phyloP scores from a whole-genome alignment of 2,329 filamentous ascomycete species.

The Beauveria brongniartii region DNA sequence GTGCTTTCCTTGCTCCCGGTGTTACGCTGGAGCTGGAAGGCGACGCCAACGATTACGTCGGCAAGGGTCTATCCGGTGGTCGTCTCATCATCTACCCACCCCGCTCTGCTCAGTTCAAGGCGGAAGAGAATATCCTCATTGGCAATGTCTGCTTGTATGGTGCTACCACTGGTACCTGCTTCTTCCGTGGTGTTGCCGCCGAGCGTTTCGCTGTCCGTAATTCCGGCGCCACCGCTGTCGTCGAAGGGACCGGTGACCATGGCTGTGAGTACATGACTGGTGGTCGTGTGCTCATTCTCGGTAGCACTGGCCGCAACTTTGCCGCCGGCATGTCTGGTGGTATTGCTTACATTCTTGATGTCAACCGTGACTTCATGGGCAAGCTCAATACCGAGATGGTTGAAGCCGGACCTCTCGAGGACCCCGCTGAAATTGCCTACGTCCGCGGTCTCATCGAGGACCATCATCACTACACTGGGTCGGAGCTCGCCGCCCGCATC shows the following conservation, averaged over 20 bases:
- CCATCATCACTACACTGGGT: constrained; percentile 96
- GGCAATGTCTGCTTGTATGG: constrained; percentile 95
- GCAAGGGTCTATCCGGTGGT: constrained; percentile 90
- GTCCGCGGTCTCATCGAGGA: constrained; percentile 89
- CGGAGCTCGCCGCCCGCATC: constrained; percentile 85
- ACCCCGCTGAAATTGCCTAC: constrained; percentile 82
- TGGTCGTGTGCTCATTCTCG: constrained; percentile 79
- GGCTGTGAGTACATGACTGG: constrained; percentile 99
- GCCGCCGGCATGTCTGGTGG: constrained; percentile 97
- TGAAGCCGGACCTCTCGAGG: constrained; percentile 74
- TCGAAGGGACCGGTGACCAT: constrained; percentile 93
- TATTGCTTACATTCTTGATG: constrained; percentile 90
- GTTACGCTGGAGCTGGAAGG: constrained; percentile 92
- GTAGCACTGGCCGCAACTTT: constrained; percentile 90
- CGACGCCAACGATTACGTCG: constrained; percentile 94
- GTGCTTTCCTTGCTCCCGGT: constrained; percentile 87
- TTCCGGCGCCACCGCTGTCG: constrained; percentile 90
- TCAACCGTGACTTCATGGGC: constrained; percentile 78
- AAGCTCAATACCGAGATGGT: constrained; percentile 99
- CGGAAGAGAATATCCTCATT: constrained; percentile 89
- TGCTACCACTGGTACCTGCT: constrained; percentile 82
- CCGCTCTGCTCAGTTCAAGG: constrained; percentile 83
- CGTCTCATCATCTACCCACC: constrained; percentile 90
- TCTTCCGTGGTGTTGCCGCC: constrained; percentile 93
- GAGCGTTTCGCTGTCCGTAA: constrained; percentile 96